A percentile compares a stretch with the other conserved stretches of the same genome.
phyloP scores from a whole-genome alignment of 2,329 filamentous ascomycete species.

The Apiospora sp. region DNA sequence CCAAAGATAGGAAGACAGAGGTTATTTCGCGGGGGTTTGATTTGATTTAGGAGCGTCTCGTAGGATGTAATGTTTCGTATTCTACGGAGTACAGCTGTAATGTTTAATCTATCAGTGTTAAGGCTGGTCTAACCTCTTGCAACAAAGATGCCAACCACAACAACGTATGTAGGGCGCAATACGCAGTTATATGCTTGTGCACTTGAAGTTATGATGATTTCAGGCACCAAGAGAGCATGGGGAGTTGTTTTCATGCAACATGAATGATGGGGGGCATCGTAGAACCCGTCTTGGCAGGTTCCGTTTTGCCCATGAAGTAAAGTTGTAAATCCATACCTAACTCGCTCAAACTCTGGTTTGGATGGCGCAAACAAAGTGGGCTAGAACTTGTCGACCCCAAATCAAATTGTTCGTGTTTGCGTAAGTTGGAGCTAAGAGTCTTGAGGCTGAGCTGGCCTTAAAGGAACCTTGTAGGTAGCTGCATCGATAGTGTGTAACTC shows the following conservation, averaged over 20 bases:
- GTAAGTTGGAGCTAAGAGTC: neutral
- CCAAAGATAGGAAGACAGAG: too few relatives aligned
- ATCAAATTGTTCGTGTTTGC: constrained; percentile 18
- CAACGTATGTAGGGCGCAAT: neutral
- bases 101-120: neutral
- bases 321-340: neutral
- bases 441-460: constrained; percentile 18
- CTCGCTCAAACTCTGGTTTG: neutral
- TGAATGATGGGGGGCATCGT: neutral
- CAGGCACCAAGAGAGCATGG: neutral
- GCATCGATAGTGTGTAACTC: constrained; percentile 2
- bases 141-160: neutral
- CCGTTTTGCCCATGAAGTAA: constrained; percentile 5
- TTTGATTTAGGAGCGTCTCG: neutral
- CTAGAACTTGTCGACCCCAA: constrained; percentile 4
- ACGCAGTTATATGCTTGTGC: too few relatives aligned
- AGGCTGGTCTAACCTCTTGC: neutral
- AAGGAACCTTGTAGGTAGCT: neutral
- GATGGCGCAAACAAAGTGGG: constrained; percentile 20
- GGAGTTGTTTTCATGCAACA: neutral
- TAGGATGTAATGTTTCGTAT: neutral
- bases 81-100: neutral
- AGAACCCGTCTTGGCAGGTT: constrained; percentile 17
- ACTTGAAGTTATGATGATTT: neutral
- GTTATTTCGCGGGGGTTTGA: neutral